Evolutionary conservation across 257 asterid genomes (phyloP).

Genomic region (Nicotiana tomentosiformis): DNA sequence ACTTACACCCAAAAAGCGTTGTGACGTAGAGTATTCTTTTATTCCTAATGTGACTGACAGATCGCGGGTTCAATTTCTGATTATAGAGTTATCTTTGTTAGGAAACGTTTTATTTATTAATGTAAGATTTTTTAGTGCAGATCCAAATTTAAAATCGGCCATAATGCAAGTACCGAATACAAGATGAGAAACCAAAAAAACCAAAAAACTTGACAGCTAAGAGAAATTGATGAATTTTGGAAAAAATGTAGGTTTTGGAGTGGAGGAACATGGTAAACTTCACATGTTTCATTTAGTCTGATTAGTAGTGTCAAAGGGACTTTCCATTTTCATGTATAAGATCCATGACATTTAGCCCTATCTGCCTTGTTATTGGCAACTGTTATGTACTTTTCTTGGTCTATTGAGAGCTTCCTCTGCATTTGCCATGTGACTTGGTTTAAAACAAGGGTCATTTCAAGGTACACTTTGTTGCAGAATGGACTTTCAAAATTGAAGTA

Average conservation of each 20-base stretch:
- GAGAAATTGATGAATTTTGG: background rate
- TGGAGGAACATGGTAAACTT: background rate
- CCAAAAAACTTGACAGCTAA: background rate
- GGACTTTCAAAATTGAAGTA: background rate
- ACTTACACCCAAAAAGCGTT: background rate
- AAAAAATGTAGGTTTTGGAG: background rate
- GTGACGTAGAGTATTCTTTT: too few relatives aligned
- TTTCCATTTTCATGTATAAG: slow-evolving; percentile 1
- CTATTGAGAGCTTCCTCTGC: background rate
- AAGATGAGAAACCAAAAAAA: too few relatives aligned
- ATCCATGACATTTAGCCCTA: background rate
- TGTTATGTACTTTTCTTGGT: slow-evolving; percentile 1
- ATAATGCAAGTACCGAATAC: too few relatives aligned
- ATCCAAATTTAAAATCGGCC: too few relatives aligned
- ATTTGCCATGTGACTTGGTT: slow-evolving; percentile 1
- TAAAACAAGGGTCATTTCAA: background rate
- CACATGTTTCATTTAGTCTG: slow-evolving; percentile 1
- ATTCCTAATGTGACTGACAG: too few relatives aligned
- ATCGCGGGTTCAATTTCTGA: too few relatives aligned
- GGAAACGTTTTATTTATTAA: rapidly evolving
- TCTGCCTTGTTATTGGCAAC: slow-evolving; percentile 2
- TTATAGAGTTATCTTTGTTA: too few relatives aligned
- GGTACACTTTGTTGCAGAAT: background rate
- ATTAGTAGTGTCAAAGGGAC: background rate
- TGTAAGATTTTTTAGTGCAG: too few relatives aligned